A percentile compares a stretch with the other conserved stretches of the same genome.
phyloP scores from a whole-genome alignment of 1,284 basidiomycete species.

The Kalmanozyma brasiliensis region DNA sequence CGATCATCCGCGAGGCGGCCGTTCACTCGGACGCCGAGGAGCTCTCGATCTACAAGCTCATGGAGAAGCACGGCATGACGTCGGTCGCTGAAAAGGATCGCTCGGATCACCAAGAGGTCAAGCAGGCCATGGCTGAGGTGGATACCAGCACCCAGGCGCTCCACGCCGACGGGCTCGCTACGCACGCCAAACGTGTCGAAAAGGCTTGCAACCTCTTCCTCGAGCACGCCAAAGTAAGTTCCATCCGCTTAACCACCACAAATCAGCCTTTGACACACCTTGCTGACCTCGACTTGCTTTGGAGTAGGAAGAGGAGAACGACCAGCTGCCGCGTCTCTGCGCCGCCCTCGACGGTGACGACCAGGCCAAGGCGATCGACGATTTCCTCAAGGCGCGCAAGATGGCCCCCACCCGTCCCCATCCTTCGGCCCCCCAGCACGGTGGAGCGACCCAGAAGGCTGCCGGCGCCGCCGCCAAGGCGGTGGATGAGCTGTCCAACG shows the following conservation, averaged over 20 bases:
- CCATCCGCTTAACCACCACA: not conserved
- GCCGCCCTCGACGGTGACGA: conserved; percentile 40
- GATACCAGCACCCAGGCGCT: conserved; percentile 29
- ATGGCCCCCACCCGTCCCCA: conserved; percentile 56
- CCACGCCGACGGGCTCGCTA: conserved; percentile 20
- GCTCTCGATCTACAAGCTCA: conserved; percentile 51
- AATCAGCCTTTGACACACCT: not conserved
- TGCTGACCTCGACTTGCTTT: too few species aligned
- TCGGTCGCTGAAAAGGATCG: conserved; percentile 34
- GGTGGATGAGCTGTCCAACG: conserved; percentile 16
- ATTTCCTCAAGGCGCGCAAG: conserved; percentile 51
- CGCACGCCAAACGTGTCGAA: conserved; percentile 36
- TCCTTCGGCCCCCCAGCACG: conserved; percentile 56
- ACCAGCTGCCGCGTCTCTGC: conserved; percentile 30
- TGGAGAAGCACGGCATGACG: conserved; percentile 32
- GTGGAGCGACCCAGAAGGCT: conserved; percentile 52
- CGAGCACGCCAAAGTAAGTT: conserved; percentile 34
- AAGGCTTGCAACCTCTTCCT: conserved; percentile 51
- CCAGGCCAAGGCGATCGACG: conserved; percentile 35
- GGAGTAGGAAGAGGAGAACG: conserved; percentile 42
- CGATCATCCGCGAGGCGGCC: conserved; percentile 34
- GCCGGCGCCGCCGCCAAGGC: conserved; percentile 35
- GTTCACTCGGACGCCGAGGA: conserved; percentile 48
- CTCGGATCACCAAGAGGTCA: conserved; percentile 53
- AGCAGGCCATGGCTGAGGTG: conserved; percentile 44